Evolutionary conservation across 179 eudicot species (phyloP), one percentile per base, ranked within the genome.

Genomic region (Vitellaria paradoxa): DNA sequence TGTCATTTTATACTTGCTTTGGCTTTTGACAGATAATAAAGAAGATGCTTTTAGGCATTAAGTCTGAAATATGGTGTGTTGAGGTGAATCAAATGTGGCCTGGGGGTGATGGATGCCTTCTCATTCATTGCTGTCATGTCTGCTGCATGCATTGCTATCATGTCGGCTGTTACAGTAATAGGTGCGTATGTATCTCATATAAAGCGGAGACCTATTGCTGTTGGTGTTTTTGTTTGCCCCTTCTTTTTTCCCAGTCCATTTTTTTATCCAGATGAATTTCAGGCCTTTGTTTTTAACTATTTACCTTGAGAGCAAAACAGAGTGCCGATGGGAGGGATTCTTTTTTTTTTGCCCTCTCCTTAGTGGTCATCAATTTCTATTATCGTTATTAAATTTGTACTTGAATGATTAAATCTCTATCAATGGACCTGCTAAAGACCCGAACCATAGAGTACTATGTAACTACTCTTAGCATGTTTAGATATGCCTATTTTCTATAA

Each of bases 241-340:
- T 65, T 65, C 9, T 18, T 9, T 9, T 20, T 42, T 18, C n/a
- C 45, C 1, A 2, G 37, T 2, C 37, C 37, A 30, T 30, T 30
- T 30, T 1, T 30, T 30, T 30, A 2, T 72, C 11, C 17, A 55
- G 45, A 14, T 68, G 55, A 46, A 47, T 67, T 15, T 45, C 12
- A 30, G 3, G 47, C 60, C 63, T 56, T 6, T 30, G 12, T 10
- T 71, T 71, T n/a, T 2, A 12, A 14, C 18, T 12, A 4, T 57
- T 56, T 37, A n/a, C 65, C 65, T 37, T 18, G 65, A 40, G 57
- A 55, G 46, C 37, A 12, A 57, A 23, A 7, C 7, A 5, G 65
- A 56, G 75, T 59, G 18, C 18, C 26, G 17, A 30, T 37, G 75
- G 64, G 75, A 37, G 65, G 65, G 65, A 50, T 37, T 59, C n/a